Evolutionary conservation across 2,329 filamentous ascomycete genomes (phyloP).

Genomic region (Arthrinium phaeospermum): DNA sequence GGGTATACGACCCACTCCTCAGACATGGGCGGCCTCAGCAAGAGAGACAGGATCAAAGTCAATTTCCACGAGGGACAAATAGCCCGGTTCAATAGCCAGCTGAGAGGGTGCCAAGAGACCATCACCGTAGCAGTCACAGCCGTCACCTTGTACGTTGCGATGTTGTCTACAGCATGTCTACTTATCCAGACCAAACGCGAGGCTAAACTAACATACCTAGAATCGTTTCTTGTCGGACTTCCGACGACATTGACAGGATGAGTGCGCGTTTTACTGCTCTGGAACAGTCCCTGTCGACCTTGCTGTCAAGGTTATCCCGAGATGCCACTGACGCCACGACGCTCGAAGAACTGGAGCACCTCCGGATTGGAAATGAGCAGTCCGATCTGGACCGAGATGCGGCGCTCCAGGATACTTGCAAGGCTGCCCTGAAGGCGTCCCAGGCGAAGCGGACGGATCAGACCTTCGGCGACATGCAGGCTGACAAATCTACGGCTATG

Average conservation of each 20-base stretch:
- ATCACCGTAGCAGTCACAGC: not conserved
- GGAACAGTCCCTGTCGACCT: not conserved
- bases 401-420: not conserved
- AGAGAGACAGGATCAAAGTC: not conserved
- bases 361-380: not conserved
- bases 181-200: not conserved
- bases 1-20: not conserved
- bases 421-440: not conserved
- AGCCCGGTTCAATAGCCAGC: not conserved
- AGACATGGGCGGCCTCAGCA: not conserved
- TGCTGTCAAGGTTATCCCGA: not conserved
- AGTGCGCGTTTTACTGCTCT: not conserved
- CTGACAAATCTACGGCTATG: not conserved
- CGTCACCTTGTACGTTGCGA: not conserved
- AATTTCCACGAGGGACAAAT: not conserved
- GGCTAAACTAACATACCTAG: too few species aligned
- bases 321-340: not conserved
- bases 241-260: too few species aligned
- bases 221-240: too few species aligned
- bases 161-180: not conserved
- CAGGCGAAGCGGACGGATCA: not conserved
- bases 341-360: not conserved
- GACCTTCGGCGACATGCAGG: not conserved
- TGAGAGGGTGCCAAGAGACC: not conserved
- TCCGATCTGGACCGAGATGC: not conserved